Base-by-base conservation (phyloP, 768 basidiomycete genomes). In the Suillus placidus region DNA sequence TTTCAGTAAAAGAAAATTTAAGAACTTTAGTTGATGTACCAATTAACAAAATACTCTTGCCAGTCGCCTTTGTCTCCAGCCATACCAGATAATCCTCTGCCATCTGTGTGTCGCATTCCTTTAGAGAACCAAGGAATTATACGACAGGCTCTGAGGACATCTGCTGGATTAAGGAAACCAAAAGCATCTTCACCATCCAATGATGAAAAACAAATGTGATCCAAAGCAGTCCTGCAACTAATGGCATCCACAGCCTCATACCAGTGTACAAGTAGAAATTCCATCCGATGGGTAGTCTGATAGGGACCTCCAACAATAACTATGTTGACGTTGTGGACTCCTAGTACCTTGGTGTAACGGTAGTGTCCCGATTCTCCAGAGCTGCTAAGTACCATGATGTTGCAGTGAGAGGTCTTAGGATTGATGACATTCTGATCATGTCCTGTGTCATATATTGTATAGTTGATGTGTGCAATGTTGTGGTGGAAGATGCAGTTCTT, bases 381-480 rank as follows among this genome's bases (percentile, higher is more conserved):
- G 9, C n/a, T 13, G 6, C 12, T 47, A 12, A 73, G 70, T 13
- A 80, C 65, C 77, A 82, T 80, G 51, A 84, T 68, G 60, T 81
- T 70, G 20, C 71, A 35, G 10, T 80, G 73, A 6, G 42, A 40
- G 4, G 72, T 78, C 1, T 71, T 63, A 1, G 78, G 74, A 60
- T 83, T 82, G 65, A 84, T 70, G 0, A 73, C 66, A 66, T 84
- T 82, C 61, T 82, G 78, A 4, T 57, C 71, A 0, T 79, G 71
- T 18, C 78, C 76, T 18, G 81, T 43, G 68, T 84, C 79, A 18
- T 34, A 57, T 8, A 23, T 57, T 57, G 55, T 57, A 20, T 34
- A 34, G 30, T 57, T 47, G 23, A 47, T 12, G 47, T 12, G 4
- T 23, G 47, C n/a, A 2, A 47, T 47, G 9, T 45, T 37, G n/a